These are phyloP conservation scores for Aleurites moluccanus DNA, from an alignment of 441 rosid species.

Conservation along the genomic window DNA sequence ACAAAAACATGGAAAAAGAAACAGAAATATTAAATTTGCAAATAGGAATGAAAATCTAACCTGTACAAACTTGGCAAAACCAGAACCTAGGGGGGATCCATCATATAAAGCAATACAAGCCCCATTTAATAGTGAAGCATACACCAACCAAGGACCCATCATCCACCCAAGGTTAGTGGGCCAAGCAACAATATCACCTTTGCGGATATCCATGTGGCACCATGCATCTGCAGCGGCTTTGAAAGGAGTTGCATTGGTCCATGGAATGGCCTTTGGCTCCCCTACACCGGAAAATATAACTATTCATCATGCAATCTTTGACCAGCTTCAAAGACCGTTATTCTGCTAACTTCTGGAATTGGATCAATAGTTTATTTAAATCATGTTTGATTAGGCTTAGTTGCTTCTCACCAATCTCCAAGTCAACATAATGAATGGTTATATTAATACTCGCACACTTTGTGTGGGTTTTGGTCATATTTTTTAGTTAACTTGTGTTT, in stretches of 20 bases:
- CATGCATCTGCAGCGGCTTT: conserved; percentile 98
- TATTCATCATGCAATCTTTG: conserved; percentile 10
- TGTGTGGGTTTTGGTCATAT: too few relatives aligned
- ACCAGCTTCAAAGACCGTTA: conserved; percentile 3
- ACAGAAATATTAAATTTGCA: conserved; percentile 9
- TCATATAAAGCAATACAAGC: conserved; percentile 86
- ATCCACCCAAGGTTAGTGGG: conserved; percentile 99
- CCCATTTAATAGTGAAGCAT: conserved; percentile 82
- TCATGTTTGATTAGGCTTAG: background rate
- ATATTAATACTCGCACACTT: too few relatives aligned
- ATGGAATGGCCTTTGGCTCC: conserved; percentile 96
- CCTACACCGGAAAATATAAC: conserved; percentile 50
- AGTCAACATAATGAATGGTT: background rate
- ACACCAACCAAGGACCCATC: conserved; percentile 99
- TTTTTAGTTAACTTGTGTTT: too few relatives aligned
- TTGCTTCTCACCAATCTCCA: conserved; percentile 6
- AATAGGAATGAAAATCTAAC: conserved; percentile 32
- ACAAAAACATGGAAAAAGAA: background rate
- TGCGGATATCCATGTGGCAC: conserved; percentile 91
- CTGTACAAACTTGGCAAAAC: conserved; percentile 94
- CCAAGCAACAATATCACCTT: conserved; percentile 81
- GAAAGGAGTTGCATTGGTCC: conserved; percentile 71
- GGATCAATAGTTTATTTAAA: background rate
- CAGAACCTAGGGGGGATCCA: conserved; percentile 84
- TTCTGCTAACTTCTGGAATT: background rate